These are phyloP conservation scores for Alternaria longipes DNA, from an alignment of 2,329 filamentous ascomycete species.

Conservation along the genomic window DNA sequence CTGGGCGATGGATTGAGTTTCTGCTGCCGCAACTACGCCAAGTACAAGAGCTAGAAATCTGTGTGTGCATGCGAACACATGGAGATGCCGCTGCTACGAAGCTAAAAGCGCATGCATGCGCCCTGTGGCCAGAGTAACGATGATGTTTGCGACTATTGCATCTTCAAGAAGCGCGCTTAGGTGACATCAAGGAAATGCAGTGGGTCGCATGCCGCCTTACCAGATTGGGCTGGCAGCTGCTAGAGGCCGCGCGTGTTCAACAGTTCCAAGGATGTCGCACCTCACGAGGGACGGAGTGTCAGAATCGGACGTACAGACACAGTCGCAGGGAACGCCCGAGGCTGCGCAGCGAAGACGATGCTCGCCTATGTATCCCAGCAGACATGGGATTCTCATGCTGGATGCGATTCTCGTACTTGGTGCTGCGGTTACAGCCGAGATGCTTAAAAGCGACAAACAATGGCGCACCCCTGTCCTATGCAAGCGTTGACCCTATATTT, in stretches of 20 bases:
- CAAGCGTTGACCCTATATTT: slow-evolving; percentile 7
- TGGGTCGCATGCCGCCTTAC: slow-evolving; percentile 13
- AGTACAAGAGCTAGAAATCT: neutral
- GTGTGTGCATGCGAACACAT: neutral
- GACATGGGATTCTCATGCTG: neutral
- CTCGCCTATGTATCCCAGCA: neutral
- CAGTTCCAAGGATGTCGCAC: slow-evolving; percentile 8
- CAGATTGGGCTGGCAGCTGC: slow-evolving; percentile 2
- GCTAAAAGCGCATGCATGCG: neutral
- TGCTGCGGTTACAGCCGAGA: slow-evolving; percentile 2
- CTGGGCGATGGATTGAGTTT: neutral
- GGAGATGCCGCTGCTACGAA: neutral
- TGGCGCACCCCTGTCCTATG: slow-evolving; percentile 6
- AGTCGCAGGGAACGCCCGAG: neutral
- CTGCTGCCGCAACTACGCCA: neutral
- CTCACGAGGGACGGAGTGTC: slow-evolving; percentile 4
- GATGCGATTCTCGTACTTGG: neutral
- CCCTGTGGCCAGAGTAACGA: neutral
- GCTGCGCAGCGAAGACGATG: neutral
- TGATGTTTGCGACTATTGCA: neutral
- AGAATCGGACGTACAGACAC: neutral
- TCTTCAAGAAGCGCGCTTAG: neutral
- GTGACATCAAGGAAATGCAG: slow-evolving; percentile 4
- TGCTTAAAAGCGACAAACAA: neutral
- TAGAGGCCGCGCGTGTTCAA: slow-evolving; percentile 18